Evolutionary conservation across 2,329 filamentous ascomycete species (phyloP).

Genomic region (Talaromyces pinophilus): DNA sequence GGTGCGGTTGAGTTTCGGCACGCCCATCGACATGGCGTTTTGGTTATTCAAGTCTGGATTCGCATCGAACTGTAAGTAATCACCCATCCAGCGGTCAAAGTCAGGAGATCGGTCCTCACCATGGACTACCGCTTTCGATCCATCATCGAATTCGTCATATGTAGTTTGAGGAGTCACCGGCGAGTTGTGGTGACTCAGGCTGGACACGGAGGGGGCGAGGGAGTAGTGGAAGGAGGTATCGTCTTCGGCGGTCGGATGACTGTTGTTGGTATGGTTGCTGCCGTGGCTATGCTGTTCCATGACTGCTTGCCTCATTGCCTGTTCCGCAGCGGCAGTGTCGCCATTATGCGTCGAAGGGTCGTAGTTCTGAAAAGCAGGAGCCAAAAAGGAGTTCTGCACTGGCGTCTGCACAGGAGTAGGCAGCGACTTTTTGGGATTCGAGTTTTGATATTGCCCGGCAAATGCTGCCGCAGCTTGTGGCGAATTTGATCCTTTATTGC

Average conservation of each 20-base stretch:
- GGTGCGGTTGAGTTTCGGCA: slow-evolving; percentile 79
- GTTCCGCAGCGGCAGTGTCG: slow-evolving; percentile 52
- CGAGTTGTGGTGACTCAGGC: slow-evolving; percentile 61
- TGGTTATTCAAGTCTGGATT: slow-evolving; percentile 56
- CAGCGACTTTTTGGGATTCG: slow-evolving; percentile 51
- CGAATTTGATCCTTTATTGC: slow-evolving; percentile 44
- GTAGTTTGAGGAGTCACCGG: slow-evolving; percentile 62
- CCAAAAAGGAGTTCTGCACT: slow-evolving; percentile 53
- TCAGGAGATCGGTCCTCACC: slow-evolving; percentile 54
- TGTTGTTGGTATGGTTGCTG: slow-evolving; percentile 32
- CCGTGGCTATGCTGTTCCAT: slow-evolving; percentile 48
- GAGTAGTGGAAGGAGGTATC: slow-evolving; percentile 55
- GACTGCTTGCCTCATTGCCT: slow-evolving; percentile 61
- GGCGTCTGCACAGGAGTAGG: slow-evolving; percentile 59
- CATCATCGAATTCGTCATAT: slow-evolving; percentile 56
- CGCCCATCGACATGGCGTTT: slow-evolving; percentile 44
- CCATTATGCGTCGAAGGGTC: slow-evolving; percentile 46
- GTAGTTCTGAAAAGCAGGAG: slow-evolving; percentile 50
- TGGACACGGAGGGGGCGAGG: slow-evolving; percentile 61
- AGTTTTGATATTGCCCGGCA: slow-evolving; percentile 36
- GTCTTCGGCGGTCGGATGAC: slow-evolving; percentile 47
- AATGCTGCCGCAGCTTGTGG: slow-evolving; percentile 44
- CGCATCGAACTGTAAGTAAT: slow-evolving; percentile 66
- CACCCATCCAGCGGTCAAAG: slow-evolving; percentile 55
- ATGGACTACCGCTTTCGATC: slow-evolving; percentile 52